Evolutionary conservation across 2,329 filamentous ascomycete species (phyloP), one percentile per base, ranked within the genome.

Genomic region (Botrytis pseudocinerea): DNA sequence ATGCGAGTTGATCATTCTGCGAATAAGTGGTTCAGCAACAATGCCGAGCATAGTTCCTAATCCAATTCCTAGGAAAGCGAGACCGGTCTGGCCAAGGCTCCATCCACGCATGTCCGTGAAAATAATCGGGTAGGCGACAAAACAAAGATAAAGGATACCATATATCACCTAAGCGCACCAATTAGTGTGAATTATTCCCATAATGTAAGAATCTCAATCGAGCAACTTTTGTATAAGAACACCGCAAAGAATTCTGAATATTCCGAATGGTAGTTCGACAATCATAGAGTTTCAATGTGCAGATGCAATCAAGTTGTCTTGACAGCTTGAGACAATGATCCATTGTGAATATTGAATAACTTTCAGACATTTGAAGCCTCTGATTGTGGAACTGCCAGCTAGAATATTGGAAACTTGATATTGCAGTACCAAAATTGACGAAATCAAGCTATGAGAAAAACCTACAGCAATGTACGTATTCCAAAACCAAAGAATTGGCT

Each of bases 101-200:
- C 94, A 98, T 74, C 93, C 93, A 28, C 95, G 91, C 73, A 89
- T 83, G 12, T 87, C 80, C 18, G 86, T 85, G 82, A 96, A 97
- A 73, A 97, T 92, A 74, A 97, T 92, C 0, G 94, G 94, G 81
- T 97, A 97, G 20, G 93, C 93, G 25, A 97, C 91, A 83, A 97
- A 97, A 82, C 93, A 97, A 46, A 97, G 89, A 79, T 96, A 96
- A 1, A 98, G 85, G 59, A 97, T 94, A 28, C 90, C 93, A 81
- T 97, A 97, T 51, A 97, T 89, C 57, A 97, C 84, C 78, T 79
- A 69, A 35, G 12, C n/a, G 20, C 25, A 28, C 14, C 18, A 9
- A 18, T 73, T 59, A 70, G 71, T 35, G 28, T 44, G 4, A 51
- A 18, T 46, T 16, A 22, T 57, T 25, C 20, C 25, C 35, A 46